These are phyloP conservation scores for Cryoendolithus antarcticus DNA, from an alignment of 2,329 filamentous ascomycete genomes.

Conservation along the genomic window DNA sequence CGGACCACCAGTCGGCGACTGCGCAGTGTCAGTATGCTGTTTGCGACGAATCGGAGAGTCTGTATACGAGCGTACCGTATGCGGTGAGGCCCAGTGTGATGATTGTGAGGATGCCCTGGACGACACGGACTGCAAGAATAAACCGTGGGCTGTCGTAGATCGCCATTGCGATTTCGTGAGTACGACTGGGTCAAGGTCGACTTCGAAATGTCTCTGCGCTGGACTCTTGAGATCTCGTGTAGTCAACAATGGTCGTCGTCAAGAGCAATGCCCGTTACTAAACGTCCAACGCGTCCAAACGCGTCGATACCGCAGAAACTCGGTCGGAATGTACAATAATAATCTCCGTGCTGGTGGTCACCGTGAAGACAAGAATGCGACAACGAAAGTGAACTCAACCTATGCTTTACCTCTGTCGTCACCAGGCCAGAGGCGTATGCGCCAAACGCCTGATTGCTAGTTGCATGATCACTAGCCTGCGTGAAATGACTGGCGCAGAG, in stretches of 20 bases:
- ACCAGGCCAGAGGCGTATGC: too few species aligned
- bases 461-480: too few species aligned
- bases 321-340: too few species aligned
- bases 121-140: conserved; percentile 51
- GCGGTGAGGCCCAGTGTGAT: conserved; percentile 64
- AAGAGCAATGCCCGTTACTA: neutral
- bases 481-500: too few species aligned
- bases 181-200: too few species aligned
- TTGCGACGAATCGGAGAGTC: neutral
- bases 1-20: conserved; percentile 46
- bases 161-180: conserved; percentile 19
- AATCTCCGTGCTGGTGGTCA: too few species aligned
- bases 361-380: too few species aligned
- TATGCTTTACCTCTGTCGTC: too few species aligned
- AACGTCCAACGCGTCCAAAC: neutral
- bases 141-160: conserved; percentile 30
- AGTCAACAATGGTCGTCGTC: neutral
- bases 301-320: neutral
- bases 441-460: too few species aligned
- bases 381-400: too few species aligned
- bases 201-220: too few species aligned
- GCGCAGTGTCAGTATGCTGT: conserved; percentile 4
- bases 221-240: too few species aligned
- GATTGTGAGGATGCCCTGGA: conserved; percentile 56
- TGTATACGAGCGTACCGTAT: conserved; percentile 45